These are phyloP conservation scores for Psilocybe azurescens DNA, from an alignment of 768 basidiomycete genomes.

Conservation along the genomic window DNA sequence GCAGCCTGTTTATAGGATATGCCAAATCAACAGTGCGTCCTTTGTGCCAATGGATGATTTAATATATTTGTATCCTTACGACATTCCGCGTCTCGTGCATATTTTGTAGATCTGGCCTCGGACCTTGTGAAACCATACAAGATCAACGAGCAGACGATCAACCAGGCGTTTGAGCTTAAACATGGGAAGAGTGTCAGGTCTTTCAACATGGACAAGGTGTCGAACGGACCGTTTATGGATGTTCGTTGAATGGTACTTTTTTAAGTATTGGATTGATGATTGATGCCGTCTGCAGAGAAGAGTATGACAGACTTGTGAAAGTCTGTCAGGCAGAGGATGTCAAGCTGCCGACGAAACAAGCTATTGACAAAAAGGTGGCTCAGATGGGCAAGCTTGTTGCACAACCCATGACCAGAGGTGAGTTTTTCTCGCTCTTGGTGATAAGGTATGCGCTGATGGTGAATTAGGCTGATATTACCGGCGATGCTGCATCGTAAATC, in stretches of 20 bases:
- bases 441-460: neutral
- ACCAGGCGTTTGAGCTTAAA: slow-evolving; percentile 74
- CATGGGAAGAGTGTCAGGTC: slow-evolving; percentile 69
- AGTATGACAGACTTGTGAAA: slow-evolving; percentile 66
- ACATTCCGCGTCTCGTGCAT: neutral
- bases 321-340: slow-evolving; percentile 55
- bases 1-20: slow-evolving; percentile 77
- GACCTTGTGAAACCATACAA: slow-evolving; percentile 71
- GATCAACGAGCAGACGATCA: slow-evolving; percentile 65
- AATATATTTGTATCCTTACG: slow-evolving; percentile 8
- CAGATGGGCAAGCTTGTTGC: slow-evolving; percentile 63
- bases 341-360: slow-evolving; percentile 69
- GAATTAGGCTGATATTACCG: slow-evolving; percentile 76
- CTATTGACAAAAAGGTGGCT: slow-evolving; percentile 67
- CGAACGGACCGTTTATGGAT: slow-evolving; percentile 67
- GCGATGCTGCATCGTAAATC: slow-evolving; percentile 78
- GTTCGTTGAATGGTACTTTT: slow-evolving; percentile 47
- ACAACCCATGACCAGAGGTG: slow-evolving; percentile 84
- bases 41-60: neutral
- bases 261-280: slow-evolving; percentile 7
- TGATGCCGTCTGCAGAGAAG: slow-evolving; percentile 52
- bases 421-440: neutral
- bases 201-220: slow-evolving; percentile 87
- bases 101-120: slow-evolving; percentile 48
- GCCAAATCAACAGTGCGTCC: slow-evolving; percentile 75